phyloP scores from a whole-genome alignment of 2,329 filamentous ascomycete species.

The Arthrocladium fulminans region DNA sequence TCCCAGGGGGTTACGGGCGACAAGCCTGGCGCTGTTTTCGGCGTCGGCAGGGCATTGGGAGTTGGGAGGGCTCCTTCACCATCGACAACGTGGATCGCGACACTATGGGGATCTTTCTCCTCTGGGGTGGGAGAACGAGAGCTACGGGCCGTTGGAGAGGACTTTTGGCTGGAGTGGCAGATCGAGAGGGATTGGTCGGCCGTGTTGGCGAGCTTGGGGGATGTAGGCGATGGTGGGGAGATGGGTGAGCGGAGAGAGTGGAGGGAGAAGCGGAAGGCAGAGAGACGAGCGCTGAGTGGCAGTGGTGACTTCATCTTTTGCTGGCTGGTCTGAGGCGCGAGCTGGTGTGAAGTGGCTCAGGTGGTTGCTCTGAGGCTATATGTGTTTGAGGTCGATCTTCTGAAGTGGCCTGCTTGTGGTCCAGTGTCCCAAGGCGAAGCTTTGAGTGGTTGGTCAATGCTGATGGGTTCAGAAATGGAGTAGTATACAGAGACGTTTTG shows the following conservation, averaged over 20 bases:
- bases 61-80: constrained; percentile 10
- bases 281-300: background rate
- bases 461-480: background rate
- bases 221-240: background rate
- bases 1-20: constrained; percentile 5
- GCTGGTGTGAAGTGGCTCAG: no score
- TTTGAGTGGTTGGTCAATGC: background rate
- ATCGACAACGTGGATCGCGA: constrained; percentile 6
- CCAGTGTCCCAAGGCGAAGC: no score
- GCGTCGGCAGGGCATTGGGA: constrained; percentile 13
- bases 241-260: background rate
- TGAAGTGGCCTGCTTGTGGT: no score
- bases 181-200: constrained; percentile 2
- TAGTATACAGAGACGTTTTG: background rate
- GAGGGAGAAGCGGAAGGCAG: constrained; percentile 8
- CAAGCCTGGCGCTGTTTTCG: background rate
- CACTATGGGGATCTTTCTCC: constrained; percentile 9
- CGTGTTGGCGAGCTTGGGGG: background rate
- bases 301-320: no score
- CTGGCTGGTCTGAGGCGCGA: background rate
- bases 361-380: background rate
- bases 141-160: constrained; percentile 5
- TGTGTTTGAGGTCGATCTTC: constrained; percentile 1
- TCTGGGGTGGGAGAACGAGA: constrained; percentile 11
- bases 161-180: constrained; percentile 1